Evolutionary conservation across 768 basidiomycete species (phyloP), one percentile per base, ranked within the genome.

Genomic region (Pisolithus tinctorius): DNA sequence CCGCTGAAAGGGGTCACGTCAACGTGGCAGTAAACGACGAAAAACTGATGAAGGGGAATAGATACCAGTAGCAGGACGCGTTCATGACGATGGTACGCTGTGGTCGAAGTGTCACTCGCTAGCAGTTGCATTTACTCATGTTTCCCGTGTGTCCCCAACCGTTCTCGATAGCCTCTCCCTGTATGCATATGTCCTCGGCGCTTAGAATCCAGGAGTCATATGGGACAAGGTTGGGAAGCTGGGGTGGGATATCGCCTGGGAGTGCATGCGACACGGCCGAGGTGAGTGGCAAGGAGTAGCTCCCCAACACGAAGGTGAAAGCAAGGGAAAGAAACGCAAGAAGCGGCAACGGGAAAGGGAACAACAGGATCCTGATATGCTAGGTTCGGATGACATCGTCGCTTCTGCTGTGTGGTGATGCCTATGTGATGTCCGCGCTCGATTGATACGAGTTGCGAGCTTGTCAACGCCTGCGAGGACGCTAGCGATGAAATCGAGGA

Each of bases 401-500:
- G 49, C 70, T 44, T 59, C 71, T 13, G 68, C 75, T n/a, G 60
- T 69, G 20, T 60, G 83, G 34, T 74, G 76, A n/a, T 62, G 82
- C 13, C 65, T 73, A 44, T 80, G 82, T 54, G 70, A 63, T 11
- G 17, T 66, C 36, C 62, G 64, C 39, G 55, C 62, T 51, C 54
- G 60, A 23, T 45, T 54, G 7, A 53, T 58, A 23, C 48, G 48
- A 16, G 23, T 31, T 31, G n/a, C 20, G 25, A 68, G 59, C 27
- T 86, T 78, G 60, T 65, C 84, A 42, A 79, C 81, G 0, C 74
- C 78, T 16, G 71, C 27, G n/a, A n/a, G n/a, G 7, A 51, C 29
- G 54, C 54, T 65, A 58, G 61, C 17, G 26, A 7, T n/a, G 55
- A 48, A 64, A 26, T 59, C 25, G 45, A 29, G 61, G 52, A 53